Conservation (phyloP, 768 basidiomycete species). For the Tephrocybe sp. region DNA sequence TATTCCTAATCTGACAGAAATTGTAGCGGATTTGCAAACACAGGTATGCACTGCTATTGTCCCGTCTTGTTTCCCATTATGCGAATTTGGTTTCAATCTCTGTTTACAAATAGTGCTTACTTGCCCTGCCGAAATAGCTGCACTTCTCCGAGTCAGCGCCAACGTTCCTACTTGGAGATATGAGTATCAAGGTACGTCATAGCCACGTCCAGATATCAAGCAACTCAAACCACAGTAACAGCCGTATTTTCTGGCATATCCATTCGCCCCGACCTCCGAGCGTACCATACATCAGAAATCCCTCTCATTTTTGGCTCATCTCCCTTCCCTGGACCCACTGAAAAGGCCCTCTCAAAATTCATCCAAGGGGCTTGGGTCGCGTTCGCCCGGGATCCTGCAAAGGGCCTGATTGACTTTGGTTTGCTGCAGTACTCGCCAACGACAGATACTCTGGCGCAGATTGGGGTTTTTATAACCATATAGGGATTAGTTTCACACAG, state of each 20-base stretch:
- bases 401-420: slow-evolving; percentile 23
- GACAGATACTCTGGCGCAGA: slow-evolving; percentile 8
- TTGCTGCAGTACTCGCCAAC: slow-evolving; percentile 21
- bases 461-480: slow-evolving; percentile 10
- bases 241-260: slow-evolving; percentile 36
- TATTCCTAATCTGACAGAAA: slow-evolving; percentile 11
- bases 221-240: slow-evolving; percentile 12
- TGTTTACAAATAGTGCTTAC: too few relatives aligned
- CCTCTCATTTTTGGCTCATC: slow-evolving; percentile 35
- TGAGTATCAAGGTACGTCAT: slow-evolving; percentile 19
- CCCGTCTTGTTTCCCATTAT: too few relatives aligned
- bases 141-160: slow-evolving; percentile 3
- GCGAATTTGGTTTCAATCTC: too few relatives aligned
- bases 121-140: slow-evolving; percentile 8
- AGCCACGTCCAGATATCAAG: slow-evolving; percentile 19
- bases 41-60: slow-evolving; percentile 4
- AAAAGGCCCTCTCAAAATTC: slow-evolving; percentile 27
- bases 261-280: slow-evolving; percentile 27
- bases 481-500: slow-evolving; percentile 1
- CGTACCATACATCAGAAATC: slow-evolving; percentile 36
- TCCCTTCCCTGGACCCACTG: slow-evolving; percentile 15
- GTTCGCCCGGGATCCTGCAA: slow-evolving; percentile 34
- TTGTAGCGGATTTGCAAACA: slow-evolving; percentile 1
- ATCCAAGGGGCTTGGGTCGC: slow-evolving; percentile 36
- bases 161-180: slow-evolving; percentile 17